These are phyloP conservation scores for Hyphopichia wangnamkhiaoensis DNA, from an alignment of 1,139 yeast genomes.

Conservation along the genomic window DNA sequence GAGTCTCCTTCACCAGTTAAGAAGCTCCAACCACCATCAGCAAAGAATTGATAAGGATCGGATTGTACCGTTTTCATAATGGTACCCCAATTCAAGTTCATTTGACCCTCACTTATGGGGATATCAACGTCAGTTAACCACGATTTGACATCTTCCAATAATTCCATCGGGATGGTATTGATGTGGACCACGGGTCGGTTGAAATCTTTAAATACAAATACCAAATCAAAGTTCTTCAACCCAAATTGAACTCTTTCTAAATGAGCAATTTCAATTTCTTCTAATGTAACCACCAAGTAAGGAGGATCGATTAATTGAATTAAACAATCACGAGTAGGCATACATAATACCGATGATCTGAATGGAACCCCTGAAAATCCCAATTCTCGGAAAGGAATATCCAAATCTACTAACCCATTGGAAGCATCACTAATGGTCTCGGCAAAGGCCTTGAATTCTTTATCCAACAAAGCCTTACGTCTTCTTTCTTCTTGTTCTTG, in stretches of 20 bases:
- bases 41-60: slow-evolving; percentile 92
- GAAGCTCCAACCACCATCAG: slow-evolving; percentile 96
- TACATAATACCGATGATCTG: slow-evolving; percentile 90
- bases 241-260: slow-evolving; percentile 98
- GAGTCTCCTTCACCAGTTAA: slow-evolving; percentile 71
- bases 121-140: slow-evolving; percentile 97
- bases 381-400: slow-evolving; percentile 91
- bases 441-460: slow-evolving; percentile 86
- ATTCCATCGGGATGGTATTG: slow-evolving; percentile 92
- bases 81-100: slow-evolving; percentile 93
- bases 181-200: slow-evolving; percentile 85
- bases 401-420: slow-evolving; percentile 78
- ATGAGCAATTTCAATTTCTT: slow-evolving; percentile 92
- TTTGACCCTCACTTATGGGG: slow-evolving; percentile 91
- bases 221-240: slow-evolving; percentile 91
- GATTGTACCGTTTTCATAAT: slow-evolving; percentile 92
- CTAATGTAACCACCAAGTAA: slow-evolving; percentile 84
- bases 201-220: slow-evolving; percentile 91
- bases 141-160: slow-evolving; percentile 87
- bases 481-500: slow-evolving; percentile 98
- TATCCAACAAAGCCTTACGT: slow-evolving; percentile 85
- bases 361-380: slow-evolving; percentile 98
- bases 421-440: slow-evolving; percentile 90
- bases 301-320: slow-evolving; percentile 95
- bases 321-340: slow-evolving; percentile 97